Evolutionary conservation across 331 rosid species (phyloP).

Genomic region (Malus hybrid): DNA sequence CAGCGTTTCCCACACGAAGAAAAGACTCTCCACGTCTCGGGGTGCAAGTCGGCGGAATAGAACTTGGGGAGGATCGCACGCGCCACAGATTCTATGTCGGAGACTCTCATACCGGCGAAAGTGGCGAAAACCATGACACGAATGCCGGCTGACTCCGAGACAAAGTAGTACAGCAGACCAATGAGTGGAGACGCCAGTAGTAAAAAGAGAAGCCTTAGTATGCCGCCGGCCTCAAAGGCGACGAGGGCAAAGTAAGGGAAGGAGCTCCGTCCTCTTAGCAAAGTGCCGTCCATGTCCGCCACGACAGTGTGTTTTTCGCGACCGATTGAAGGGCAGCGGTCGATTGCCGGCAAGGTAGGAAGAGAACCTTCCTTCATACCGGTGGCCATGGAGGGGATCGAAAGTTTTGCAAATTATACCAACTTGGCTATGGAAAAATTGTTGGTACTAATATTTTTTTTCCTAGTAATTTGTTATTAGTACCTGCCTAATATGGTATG

Average conservation of each 20-base stretch:
- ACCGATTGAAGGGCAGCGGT: conserved; percentile 40
- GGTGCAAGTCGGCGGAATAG: conserved; percentile 17
- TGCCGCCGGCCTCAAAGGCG: conserved; percentile 18
- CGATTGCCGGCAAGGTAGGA: conserved; percentile 33
- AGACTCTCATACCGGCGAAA: conserved; percentile 11
- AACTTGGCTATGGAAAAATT: background rate
- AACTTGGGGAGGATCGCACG: conserved; percentile 23
- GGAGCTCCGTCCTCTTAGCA: conserved; percentile 18
- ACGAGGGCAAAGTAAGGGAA: conserved; percentile 25
- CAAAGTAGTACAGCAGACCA: conserved; percentile 10
- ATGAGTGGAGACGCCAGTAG: conserved; percentile 17
- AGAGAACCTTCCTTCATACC: background rate
- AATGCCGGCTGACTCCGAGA: conserved; percentile 25
- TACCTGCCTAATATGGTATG: background rate
- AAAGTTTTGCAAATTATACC: background rate
- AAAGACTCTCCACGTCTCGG: conserved; percentile 22
- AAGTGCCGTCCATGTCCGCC: conserved; percentile 44
- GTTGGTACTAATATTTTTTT: background rate
- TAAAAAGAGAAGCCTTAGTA: conserved; percentile 16
- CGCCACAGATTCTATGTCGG: conserved; percentile 14
- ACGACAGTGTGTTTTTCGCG: conserved; percentile 55
- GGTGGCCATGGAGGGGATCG: background rate
- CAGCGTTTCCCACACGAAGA: conserved; percentile 26
- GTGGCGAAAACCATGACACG: conserved; percentile 22
- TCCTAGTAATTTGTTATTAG: background rate